Evolutionary conservation across 228 moss, liverwort and hornwort species (phyloP), one percentile per base, ranked within the genome.

Genomic region (Sphagnum fallax): DNA sequence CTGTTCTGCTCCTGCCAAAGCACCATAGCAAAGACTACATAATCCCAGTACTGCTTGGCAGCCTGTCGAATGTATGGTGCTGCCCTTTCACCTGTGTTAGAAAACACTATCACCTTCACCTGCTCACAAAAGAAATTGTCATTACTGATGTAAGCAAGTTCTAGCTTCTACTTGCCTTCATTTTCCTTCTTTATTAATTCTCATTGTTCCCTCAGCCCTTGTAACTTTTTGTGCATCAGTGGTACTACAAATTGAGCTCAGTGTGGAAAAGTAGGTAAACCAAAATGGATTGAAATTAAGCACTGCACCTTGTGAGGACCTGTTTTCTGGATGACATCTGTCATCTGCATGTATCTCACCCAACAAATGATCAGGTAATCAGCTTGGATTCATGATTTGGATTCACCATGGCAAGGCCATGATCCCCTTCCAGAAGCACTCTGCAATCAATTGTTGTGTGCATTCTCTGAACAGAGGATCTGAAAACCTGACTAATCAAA

Each of bases 41-140:
- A 70, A 51, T 87, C 79, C 76, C 72, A 61, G 64, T 82, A 80
- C 61, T 77, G 73, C 72, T 72, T 85, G 5, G 91, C 87, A 61
- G 82, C 83, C 71, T 84, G 79, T 8, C 91, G 80, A 55, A 93
- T 47, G 6, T 69, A 78, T 50, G 89, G 83, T 8, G 82, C 49
- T 47, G 89, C 89, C 65, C 89, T 84, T 69, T 80, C 83, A 14
- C 93, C 93, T 63, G 86, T 81, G 51, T 74, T 50, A 15, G 90
- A 90, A 69, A 93, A 90, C 51, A 69, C 76, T 60, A 93, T 76
- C 12, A 93, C 89, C 71, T 83, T 93, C 10, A 83, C 32, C 32
- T 32, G 32, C 32, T 32, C 32, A 32, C 32, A 32, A 32, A 32
- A 32, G 32, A 32, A 32, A 32, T 32, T 32, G 32, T 2, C 32